These are phyloP conservation scores for apple (Malus domestica) DNA, from an alignment of 306 rosid species.

Conservation along the genomic window DNA sequence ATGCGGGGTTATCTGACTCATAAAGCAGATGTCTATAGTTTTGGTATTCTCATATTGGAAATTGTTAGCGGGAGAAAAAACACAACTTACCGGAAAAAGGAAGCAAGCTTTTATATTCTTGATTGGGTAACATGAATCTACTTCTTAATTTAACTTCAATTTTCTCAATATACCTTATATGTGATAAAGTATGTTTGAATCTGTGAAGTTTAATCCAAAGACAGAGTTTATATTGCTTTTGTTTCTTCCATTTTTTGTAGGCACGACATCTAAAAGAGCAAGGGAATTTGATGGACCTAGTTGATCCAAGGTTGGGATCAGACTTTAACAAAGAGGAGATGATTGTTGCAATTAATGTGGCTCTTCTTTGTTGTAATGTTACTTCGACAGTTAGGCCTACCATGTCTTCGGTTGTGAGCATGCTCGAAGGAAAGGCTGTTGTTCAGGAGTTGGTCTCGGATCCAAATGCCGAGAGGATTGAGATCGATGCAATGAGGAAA, in stretches of 20 bases:
- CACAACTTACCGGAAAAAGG: conserved; percentile 3
- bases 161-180: neutral
- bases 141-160: neutral
- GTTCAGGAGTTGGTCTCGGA: conserved; percentile 14
- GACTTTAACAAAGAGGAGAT: conserved; percentile 20
- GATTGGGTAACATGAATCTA: conserved; percentile 26
- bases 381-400: conserved; percentile 27
- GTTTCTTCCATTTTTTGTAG: conserved; percentile 5
- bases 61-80: conserved; percentile 19
- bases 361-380: conserved; percentile 29
- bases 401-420: conserved; percentile 42
- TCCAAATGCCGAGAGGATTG: conserved; percentile 1
- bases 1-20: conserved; percentile 25
- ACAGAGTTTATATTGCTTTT: no score
- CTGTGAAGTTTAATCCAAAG: neutral
- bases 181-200: neutral
- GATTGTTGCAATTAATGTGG: conserved; percentile 23
- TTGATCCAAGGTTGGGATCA: conserved; percentile 34
- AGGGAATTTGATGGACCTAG: conserved; percentile 26
- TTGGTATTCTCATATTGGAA: conserved; percentile 23
- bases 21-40: conserved; percentile 32
- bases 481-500: conserved; percentile 14
- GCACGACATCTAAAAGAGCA: conserved; percentile 20
- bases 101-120: conserved; percentile 10
- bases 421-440: conserved; percentile 32